A percentile compares a stretch with the other conserved stretches of the same genome.
Evolutionary conservation across 2,329 filamentous ascomycete genomes (phyloP).

Genomic region (Thielaviopsis cerberus): DNA sequence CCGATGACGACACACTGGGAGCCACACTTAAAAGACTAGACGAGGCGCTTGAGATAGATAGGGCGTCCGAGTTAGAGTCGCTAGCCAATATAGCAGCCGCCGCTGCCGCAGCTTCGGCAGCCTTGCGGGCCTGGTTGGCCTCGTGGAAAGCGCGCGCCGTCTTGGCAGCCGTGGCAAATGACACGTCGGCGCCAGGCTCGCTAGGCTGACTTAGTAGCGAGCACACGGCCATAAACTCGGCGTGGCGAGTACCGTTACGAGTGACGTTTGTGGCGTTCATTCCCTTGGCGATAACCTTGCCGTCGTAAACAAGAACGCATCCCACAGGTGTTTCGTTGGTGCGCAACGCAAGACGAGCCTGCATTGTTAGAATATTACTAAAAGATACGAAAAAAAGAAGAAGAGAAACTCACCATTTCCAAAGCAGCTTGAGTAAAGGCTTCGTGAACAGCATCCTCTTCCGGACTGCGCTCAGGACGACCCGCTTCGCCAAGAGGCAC

Average conservation of each 20-base stretch:
- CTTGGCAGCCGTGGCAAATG: constrained; percentile 12
- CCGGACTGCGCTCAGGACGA: constrained; percentile 10
- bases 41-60: constrained; percentile 6
- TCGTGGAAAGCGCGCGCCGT: constrained; percentile 13
- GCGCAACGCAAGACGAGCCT: constrained; percentile 71
- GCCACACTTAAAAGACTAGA: constrained; percentile 6
- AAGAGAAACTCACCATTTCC: constrained; percentile 47
- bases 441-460: constrained; percentile 27
- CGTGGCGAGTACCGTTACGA: constrained; percentile 80
- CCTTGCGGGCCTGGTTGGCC: constrained; percentile 14
- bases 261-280: constrained; percentile 96
- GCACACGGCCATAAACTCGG: constrained; percentile 75
- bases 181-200: constrained; percentile 4
- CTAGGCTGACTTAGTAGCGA: constrained; percentile 27
- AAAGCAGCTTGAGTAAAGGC: constrained; percentile 72
- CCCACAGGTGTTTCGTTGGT: constrained; percentile 91
- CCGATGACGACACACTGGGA: constrained; percentile 9
- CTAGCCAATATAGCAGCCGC: constrained; percentile 18
- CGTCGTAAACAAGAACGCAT: constrained; percentile 74
- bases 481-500: constrained; percentile 12
- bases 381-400: constrained; percentile 3
- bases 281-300: constrained; percentile 63
- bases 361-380: not conserved
- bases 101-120: constrained; percentile 19
- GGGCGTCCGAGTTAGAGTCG: constrained; percentile 6